Evolutionary conservation across 1,284 basidiomycete genomes (phyloP).

Genomic region (Pulveroboletus sp.): DNA sequence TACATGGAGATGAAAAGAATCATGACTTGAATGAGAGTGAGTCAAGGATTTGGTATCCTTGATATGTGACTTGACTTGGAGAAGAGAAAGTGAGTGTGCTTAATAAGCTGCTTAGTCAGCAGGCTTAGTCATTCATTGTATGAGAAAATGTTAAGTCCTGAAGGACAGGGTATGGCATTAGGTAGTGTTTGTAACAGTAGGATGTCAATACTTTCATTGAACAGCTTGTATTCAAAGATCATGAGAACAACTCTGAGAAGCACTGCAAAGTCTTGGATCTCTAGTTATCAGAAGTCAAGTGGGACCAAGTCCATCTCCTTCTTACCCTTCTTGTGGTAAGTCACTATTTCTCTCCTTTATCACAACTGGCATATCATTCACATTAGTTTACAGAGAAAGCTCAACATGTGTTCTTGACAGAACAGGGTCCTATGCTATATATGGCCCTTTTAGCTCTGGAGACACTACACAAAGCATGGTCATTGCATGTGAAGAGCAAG

Average conservation of each 20-base stretch:
- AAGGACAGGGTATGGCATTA: too few relatives aligned
- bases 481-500: background rate
- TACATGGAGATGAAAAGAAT: too few relatives aligned
- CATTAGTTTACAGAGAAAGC: slow-evolving; percentile 20
- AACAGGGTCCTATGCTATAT: slow-evolving; percentile 6
- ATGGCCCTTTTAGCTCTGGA: slow-evolving; percentile 28
- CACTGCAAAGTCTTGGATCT: background rate
- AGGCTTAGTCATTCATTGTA: too few relatives aligned
- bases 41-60: too few relatives aligned
- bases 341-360: background rate
- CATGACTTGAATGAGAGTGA: too few relatives aligned
- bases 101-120: too few relatives aligned
- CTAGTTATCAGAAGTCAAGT: slow-evolving; percentile 5
- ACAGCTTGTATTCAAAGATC: slow-evolving; percentile 7
- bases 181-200: background rate
- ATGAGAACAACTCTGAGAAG: background rate
- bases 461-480: slow-evolving; percentile 29
- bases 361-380: background rate
- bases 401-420: slow-evolving; percentile 15
- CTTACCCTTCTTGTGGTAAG: slow-evolving; percentile 1
- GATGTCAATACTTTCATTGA: slow-evolving; percentile 7
- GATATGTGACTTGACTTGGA: too few relatives aligned
- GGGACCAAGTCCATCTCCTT: background rate
- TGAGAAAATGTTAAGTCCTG: too few relatives aligned
- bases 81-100: too few relatives aligned